Evolutionary conservation across 2,329 filamentous ascomycete species (phyloP).

Genomic region (Cercospora beticola): DNA sequence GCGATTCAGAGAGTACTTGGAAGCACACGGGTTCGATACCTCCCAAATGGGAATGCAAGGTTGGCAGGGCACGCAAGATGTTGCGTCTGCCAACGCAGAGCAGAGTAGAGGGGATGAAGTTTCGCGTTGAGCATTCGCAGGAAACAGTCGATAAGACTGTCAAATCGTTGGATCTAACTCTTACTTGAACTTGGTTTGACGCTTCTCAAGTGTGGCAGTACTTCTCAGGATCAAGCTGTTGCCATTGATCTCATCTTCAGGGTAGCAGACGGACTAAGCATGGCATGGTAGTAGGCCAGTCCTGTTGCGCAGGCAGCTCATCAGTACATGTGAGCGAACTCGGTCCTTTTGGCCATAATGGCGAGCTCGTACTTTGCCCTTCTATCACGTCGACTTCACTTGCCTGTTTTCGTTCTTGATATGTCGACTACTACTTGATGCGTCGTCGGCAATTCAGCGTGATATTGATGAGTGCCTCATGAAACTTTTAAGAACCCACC

Average conservation of each 20-base stretch:
- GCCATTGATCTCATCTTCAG: not conserved
- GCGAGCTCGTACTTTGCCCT: too few species aligned
- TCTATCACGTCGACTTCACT: too few species aligned
- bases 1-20: slow-evolving; percentile 72
- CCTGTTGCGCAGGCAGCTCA: too few species aligned
- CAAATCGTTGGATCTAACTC: not conserved
- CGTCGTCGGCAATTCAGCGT: not conserved
- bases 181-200: not conserved
- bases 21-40: slow-evolving; percentile 72
- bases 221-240: not conserved
- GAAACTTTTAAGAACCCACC: too few species aligned
- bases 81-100: slow-evolving; percentile 2
- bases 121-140: not conserved
- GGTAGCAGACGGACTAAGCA: not conserved
- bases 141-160: not conserved
- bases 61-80: slow-evolving; percentile 13
- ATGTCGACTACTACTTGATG: too few species aligned
- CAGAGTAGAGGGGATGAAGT: not conserved
- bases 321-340: too few species aligned
- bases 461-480: too few species aligned
- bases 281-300: too few species aligned
- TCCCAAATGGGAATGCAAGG: slow-evolving; percentile 31
- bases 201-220: not conserved
- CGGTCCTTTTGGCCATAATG: too few species aligned
- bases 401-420: too few species aligned